Conservation (phyloP, 345 rosid genomes). For the Anacardium occidentale region DNA sequence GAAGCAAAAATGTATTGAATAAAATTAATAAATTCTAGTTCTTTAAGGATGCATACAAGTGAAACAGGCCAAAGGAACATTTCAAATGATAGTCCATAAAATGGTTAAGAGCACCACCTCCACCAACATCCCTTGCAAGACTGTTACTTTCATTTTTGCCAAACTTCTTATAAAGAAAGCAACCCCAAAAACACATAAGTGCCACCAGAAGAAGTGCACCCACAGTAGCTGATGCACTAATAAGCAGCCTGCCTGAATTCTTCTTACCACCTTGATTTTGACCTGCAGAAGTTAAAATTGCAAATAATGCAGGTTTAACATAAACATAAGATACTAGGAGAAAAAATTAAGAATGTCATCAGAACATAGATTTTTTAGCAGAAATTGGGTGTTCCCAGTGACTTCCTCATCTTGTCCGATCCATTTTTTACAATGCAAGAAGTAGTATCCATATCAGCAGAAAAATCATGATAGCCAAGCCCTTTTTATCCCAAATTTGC, state of each 20-base stretch:
- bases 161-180: conserved; percentile 95
- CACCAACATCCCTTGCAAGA: conserved; percentile 83
- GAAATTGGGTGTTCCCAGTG: background rate
- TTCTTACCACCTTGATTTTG: conserved; percentile 63
- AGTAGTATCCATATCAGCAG: conserved; percentile 1
- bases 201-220: conserved; percentile 98
- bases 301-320: conserved; percentile 14
- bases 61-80: conserved; percentile 11
- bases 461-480: background rate
- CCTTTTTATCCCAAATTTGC: background rate
- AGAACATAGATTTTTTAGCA: conserved; percentile 6
- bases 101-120: conserved; percentile 53
- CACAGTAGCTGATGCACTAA: conserved; percentile 92
- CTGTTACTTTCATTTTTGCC: conserved; percentile 73
- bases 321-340: background rate
- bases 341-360: background rate
- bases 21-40: conserved; percentile 11
- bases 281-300: conserved; percentile 39
- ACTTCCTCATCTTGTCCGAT: background rate
- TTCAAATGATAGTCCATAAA: conserved; percentile 17
- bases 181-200: conserved; percentile 99
- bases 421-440: background rate
- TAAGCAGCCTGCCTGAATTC: conserved; percentile 72
- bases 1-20: conserved; percentile 22
- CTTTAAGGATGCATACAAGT: background rate